A percentile compares a stretch with the other conserved stretches of the same genome.
Evolutionary conservation across 441 rosid genomes (phyloP).

Genomic region (Pelargonium australe): DNA sequence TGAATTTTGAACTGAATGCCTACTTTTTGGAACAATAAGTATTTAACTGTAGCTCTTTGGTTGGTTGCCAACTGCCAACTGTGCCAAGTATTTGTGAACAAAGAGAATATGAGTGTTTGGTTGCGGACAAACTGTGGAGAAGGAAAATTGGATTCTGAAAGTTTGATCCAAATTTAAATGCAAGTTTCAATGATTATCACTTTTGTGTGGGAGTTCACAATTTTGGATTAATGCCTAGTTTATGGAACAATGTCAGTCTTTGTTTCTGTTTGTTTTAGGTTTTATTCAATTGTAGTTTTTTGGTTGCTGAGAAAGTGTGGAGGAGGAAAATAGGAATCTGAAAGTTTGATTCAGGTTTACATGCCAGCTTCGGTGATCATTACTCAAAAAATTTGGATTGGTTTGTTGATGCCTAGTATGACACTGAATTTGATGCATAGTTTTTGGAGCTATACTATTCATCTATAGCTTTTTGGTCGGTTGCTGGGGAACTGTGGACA

Average conservation of each 20-base stretch:
- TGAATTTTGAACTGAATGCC: neutral
- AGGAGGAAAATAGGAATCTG: neutral
- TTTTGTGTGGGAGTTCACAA: neutral
- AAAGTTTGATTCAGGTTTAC: neutral
- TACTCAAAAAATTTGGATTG: too few relatives aligned
- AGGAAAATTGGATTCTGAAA: too few relatives aligned
- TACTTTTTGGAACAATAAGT: neutral
- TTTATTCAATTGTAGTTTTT: too few relatives aligned
- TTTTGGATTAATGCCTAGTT: neutral
- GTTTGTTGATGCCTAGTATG: too few relatives aligned
- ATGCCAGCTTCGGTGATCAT: neutral
- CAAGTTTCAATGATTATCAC: neutral
- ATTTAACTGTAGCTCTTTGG: neutral
- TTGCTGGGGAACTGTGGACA: too few relatives aligned
- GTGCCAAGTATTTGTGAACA: too few relatives aligned
- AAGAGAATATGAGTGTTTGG: too few relatives aligned
- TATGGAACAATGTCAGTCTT: too few relatives aligned
- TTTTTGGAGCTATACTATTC: neutral
- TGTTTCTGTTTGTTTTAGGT: too few relatives aligned
- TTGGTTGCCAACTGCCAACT: too few relatives aligned
- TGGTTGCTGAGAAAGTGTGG: neutral
- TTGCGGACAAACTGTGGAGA: too few relatives aligned
- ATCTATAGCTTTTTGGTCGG: neutral
- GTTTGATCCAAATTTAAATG: too few relatives aligned
- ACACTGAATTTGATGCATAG: neutral